These are phyloP conservation scores for Gossypioides kirkii DNA, from an alignment of 345 rosid genomes.

Conservation along the genomic window DNA sequence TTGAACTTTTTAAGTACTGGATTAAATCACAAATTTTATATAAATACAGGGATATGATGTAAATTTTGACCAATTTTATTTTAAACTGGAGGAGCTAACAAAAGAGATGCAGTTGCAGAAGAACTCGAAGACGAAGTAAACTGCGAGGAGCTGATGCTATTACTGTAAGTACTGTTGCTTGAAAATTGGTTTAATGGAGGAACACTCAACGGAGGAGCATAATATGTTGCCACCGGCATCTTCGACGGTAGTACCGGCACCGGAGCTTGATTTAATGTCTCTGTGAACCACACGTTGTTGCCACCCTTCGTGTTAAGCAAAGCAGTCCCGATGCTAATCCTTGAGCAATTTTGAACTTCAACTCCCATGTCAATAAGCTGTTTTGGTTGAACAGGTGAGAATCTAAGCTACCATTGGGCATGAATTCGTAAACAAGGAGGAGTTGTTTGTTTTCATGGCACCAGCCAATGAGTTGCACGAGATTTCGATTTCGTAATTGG, in stretches of 20 bases:
- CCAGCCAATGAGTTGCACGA: slow-evolving; percentile 41
- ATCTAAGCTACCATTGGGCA: slow-evolving; percentile 41
- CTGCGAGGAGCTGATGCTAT: neutral
- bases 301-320: slow-evolving; percentile 24
- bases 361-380: slow-evolving; percentile 21
- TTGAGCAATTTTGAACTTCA: slow-evolving; percentile 9
- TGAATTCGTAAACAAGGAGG: slow-evolving; percentile 40
- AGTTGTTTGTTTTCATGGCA: slow-evolving; percentile 40
- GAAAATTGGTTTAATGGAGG: neutral
- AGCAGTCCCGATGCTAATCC: slow-evolving; percentile 23
- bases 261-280: slow-evolving; percentile 27
- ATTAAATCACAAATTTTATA: no score
- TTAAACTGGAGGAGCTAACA: neutral
- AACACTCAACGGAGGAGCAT: neutral
- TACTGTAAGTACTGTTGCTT: no score
- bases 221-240: slow-evolving; percentile 2
- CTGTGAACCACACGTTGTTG: slow-evolving; percentile 23
- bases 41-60: no score
- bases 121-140: neutral
- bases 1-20: no score
- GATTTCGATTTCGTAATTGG: slow-evolving; percentile 36
- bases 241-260: slow-evolving; percentile 2
- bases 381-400: slow-evolving; percentile 12
- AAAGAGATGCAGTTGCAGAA: neutral
- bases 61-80: no score